Conservation (phyloP, 78 protist genomes). For the Blattamonas nauphoetae region DNA sequence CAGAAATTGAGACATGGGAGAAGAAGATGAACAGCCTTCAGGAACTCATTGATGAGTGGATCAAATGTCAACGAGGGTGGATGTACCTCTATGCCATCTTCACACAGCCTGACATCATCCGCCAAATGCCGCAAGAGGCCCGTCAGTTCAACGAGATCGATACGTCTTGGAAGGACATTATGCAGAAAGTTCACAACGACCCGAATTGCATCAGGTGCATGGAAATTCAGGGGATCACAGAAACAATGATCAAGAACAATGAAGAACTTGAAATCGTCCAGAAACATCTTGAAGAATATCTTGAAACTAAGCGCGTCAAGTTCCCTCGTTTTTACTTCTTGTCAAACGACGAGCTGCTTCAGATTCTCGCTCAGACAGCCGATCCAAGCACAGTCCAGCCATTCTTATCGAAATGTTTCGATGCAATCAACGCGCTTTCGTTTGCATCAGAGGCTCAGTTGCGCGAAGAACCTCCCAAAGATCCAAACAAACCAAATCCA, state of each 20-base stretch:
- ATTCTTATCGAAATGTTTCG: conserved; percentile 68
- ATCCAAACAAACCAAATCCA: background rate
- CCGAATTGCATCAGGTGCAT: conserved; percentile 35
- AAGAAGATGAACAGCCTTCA: conserved; percentile 23
- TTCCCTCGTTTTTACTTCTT: conserved; percentile 75
- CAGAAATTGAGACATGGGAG: conserved; percentile 60
- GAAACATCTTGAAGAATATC: conserved; percentile 57
- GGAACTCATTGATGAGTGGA: conserved; percentile 69
- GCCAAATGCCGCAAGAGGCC: conserved; percentile 56
- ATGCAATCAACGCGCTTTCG: conserved; percentile 21
- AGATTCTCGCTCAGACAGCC: conserved; percentile 60
- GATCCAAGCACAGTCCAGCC: conserved; percentile 62
- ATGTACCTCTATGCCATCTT: conserved; percentile 63
- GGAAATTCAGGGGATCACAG: conserved; percentile 26
- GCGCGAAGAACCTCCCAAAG: background rate
- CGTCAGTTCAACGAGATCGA: conserved; percentile 47
- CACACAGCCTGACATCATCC: conserved; percentile 49
- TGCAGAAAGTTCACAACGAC: conserved; percentile 22
- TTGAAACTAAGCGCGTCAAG: conserved; percentile 53
- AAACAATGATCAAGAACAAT: conserved; percentile 41
- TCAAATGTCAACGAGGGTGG: conserved; percentile 65
- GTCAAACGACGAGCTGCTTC: conserved; percentile 59
- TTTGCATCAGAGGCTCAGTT: conserved; percentile 6
- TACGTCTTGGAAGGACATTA: conserved; percentile 47
- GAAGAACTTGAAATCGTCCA: conserved; percentile 47